Evolutionary conservation across 176 grass and related monocot genomes (phyloP), one percentile per base, ranked within the genome.

Genomic region (Avena eriantha): DNA sequence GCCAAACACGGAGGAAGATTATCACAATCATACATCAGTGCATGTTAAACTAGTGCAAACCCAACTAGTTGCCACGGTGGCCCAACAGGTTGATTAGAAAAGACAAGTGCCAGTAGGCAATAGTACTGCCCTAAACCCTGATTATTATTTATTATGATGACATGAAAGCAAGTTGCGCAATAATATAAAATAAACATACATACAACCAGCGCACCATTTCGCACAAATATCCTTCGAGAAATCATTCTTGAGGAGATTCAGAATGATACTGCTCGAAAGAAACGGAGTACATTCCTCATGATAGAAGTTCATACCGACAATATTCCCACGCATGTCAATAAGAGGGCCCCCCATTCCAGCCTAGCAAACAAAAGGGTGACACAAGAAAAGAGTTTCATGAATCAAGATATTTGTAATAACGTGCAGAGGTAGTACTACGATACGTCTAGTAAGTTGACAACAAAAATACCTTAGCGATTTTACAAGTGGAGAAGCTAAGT

Each of bases 281-380:
- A 67, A 67, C 64, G 64, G 64, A 67, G 64, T 67, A 67, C 15
- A 67, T 67, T 67, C 64, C 29, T 67, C 64, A 17, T 67, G 64
- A 67, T 67, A 34, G 64, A 67, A 67, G 14, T 67, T 67, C 64
- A 67, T 67, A 67, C 64, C 64, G 0, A 67, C 64, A 33, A 67
- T 67, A 4, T 67, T 17, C 64, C 64, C 64, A 67, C 26, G 6
- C 29, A 34, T 67, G 64, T 67, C 29, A 67, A 67, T 67, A 34
- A 67, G 26, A 67, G 64, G 64, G 5, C 64, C 64, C 29, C 64
- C 29, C 13, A 67, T 67, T 67, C 64, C 29, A 67, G 64, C 29
- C 29, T 34, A 67, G 26, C 64, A 67, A 67, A 34, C 64, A 67
- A 66, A 65, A 65, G 23, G 61, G 22, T 33, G 63, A 33, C 60